A percentile compares a stretch with the other conserved stretches of the same genome.
These are phyloP conservation scores for Onygenales sp. DNA, from an alignment of 2,329 filamentous ascomycete genomes.

Conservation along the genomic window DNA sequence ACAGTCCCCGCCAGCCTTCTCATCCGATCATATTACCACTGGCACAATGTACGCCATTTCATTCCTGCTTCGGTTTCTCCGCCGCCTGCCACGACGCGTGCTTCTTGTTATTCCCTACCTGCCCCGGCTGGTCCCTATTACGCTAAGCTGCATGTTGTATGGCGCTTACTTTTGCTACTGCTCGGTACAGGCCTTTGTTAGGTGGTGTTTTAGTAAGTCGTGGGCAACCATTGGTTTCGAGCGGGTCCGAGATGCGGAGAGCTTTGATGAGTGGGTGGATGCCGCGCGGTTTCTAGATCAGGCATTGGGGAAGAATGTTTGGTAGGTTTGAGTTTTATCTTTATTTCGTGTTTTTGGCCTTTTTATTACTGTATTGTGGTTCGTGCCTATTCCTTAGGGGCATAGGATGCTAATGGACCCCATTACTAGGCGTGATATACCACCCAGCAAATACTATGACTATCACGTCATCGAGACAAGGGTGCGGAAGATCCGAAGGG, in stretches of 20 bases:
- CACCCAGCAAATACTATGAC: constrained; percentile 73
- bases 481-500: constrained; percentile 58
- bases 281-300: constrained; percentile 77
- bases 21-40: too few species aligned
- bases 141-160: not conserved
- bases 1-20: too few species aligned
- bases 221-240: constrained; percentile 57
- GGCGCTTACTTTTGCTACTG: not conserved
- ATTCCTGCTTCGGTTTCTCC: not conserved
- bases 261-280: constrained; percentile 79
- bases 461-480: constrained; percentile 74
- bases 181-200: constrained; percentile 51
- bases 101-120: not conserved
- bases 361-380: not conserved
- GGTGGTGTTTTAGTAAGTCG: constrained; percentile 58
- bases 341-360: not conserved
- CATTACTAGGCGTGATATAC: constrained; percentile 63
- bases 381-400: not conserved
- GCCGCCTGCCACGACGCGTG: not conserved
- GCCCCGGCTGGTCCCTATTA: not conserved
- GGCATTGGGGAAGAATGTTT: constrained; percentile 68
- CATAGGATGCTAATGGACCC: not conserved
- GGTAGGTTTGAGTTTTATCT: constrained; percentile 39
- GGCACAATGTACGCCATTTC: too few species aligned
- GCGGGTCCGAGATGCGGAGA: constrained; percentile 54